Evolutionary conservation across 2,329 filamentous ascomycete genomes (phyloP).

Genomic region (Pestalotiopsis sp.): DNA sequence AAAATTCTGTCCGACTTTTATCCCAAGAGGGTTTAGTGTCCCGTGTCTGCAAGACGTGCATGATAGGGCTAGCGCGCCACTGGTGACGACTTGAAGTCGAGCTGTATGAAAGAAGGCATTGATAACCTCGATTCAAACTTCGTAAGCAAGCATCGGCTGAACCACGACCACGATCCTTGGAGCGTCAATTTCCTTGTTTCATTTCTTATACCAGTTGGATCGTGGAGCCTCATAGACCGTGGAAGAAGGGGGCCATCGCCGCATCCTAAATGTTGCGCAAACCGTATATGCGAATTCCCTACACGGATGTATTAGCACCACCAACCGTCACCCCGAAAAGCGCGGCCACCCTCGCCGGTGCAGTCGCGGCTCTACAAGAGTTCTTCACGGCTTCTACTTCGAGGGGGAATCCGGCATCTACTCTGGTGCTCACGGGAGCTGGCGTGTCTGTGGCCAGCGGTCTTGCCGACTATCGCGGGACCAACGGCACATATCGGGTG

Average conservation of each 20-base stretch:
- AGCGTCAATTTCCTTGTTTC: not conserved
- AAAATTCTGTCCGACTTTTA: not conserved
- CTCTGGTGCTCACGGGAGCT: slow-evolving; percentile 71
- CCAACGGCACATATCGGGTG: slow-evolving; percentile 87
- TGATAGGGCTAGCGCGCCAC: slow-evolving; percentile 7
- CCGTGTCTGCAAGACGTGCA: not conserved
- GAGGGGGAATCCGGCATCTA: slow-evolving; percentile 47
- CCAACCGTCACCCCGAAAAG: slow-evolving; percentile 75
- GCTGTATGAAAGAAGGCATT: not conserved
- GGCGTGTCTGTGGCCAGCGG: slow-evolving; percentile 94
- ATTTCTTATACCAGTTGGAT: not conserved
- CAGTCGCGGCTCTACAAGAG: slow-evolving; percentile 73
- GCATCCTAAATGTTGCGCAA: slow-evolving; percentile 52
- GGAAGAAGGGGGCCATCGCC: not conserved
- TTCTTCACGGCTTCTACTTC: slow-evolving; percentile 72
- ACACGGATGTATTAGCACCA: slow-evolving; percentile 78
- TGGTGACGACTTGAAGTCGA: slow-evolving; percentile 13
- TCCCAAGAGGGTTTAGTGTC: slow-evolving; percentile 2
- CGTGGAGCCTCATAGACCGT: not conserved
- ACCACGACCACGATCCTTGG: not conserved
- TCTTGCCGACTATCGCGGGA: slow-evolving; percentile 88
- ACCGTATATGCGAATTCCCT: slow-evolving; percentile 85
- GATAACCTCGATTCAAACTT: not conserved
- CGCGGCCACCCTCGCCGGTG: slow-evolving; percentile 71
- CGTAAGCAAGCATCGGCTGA: not conserved